These are phyloP conservation scores for Botrytis deweyae DNA, from an alignment of 2,329 filamentous ascomycete genomes.

Conservation along the genomic window DNA sequence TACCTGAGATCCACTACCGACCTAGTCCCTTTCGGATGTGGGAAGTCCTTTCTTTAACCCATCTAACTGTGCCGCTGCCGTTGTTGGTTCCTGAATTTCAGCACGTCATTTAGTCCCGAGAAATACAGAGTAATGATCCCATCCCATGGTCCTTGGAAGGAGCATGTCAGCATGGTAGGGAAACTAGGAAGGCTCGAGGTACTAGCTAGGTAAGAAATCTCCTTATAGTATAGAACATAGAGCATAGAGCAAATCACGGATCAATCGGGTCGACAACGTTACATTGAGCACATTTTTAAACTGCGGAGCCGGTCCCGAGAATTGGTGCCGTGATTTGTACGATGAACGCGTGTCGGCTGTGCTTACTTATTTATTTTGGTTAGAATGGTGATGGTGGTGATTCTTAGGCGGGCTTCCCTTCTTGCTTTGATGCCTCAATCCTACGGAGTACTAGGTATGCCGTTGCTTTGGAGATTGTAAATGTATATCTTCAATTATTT, in stretches of 20 bases:
- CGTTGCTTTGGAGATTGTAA: background rate
- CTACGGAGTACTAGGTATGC: background rate
- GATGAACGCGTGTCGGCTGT: background rate
- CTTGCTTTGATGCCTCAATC: background rate
- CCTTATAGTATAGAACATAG: background rate
- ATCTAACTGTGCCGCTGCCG: background rate
- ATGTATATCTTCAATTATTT: background rate
- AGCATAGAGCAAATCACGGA: background rate
- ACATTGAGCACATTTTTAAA: background rate
- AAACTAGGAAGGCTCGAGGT: background rate
- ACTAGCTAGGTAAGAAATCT: background rate
- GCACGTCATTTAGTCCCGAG: background rate
- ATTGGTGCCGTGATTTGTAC: background rate
- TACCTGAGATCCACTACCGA: background rate
- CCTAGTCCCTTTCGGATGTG: background rate
- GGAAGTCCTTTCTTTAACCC: background rate
- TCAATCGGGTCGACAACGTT: conserved; percentile 1
- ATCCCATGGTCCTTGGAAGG: background rate
- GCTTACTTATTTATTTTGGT: background rate
- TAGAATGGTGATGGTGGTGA: too few species aligned
- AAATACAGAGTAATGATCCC: background rate
- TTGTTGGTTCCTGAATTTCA: background rate
- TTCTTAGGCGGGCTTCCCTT: background rate
- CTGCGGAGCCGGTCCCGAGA: background rate
- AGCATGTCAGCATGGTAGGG: background rate